Conservation (phyloP, 306 rosid species). For the Trichosanthes cucumerina region DNA sequence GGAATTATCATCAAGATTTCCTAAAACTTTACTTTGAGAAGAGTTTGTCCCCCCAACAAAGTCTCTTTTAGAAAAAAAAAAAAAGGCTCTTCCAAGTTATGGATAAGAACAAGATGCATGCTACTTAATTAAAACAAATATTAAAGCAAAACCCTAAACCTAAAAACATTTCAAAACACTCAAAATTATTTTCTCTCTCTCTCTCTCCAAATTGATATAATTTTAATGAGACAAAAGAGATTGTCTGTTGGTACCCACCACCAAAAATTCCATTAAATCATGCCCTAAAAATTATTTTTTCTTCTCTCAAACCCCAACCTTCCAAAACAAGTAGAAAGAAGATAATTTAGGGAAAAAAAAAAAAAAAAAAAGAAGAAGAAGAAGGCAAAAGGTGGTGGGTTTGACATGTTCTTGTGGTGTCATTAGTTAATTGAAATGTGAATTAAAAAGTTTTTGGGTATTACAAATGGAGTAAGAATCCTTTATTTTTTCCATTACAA, state of each 20-base stretch:
- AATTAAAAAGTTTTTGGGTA: background rate
- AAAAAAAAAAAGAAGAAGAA: background rate
- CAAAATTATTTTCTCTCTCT: no score
- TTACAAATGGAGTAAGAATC: background rate
- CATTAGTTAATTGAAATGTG: background rate
- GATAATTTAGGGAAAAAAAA: background rate
- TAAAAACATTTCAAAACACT: background rate
- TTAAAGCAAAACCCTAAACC: background rate
- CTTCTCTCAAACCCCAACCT: background rate
- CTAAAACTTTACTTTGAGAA: background rate
- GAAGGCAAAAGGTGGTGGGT: background rate
- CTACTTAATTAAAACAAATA: background rate
- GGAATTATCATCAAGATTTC: background rate
- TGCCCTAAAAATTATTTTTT: background rate
- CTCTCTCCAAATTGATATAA: background rate
- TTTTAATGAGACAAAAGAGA: background rate
- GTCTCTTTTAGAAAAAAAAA: background rate
- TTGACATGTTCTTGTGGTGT: background rate
- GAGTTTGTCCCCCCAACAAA: background rate
- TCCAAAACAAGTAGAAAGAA: background rate
- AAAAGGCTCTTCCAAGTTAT: background rate
- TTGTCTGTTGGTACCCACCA: slow-evolving; percentile 2
- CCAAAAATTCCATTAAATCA: background rate
- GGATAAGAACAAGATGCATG: background rate
- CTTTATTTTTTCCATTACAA: background rate